Conservation (phyloP, 257 asterid species). For the Penstemon newberryi region DNA sequence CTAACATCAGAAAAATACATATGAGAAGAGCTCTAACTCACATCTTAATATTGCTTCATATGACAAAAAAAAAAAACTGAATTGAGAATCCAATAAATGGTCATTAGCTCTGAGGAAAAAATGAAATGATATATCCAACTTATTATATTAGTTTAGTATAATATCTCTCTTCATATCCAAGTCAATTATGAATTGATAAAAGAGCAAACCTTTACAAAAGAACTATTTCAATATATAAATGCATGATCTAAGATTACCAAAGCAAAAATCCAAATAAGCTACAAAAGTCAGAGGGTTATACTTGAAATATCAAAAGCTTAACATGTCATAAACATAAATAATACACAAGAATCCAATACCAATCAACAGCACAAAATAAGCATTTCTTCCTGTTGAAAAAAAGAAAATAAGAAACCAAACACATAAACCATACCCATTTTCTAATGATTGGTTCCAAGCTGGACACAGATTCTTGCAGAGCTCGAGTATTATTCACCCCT, state of each 20-base stretch:
- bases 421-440: constrained; percentile 47
- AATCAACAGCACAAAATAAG: constrained; percentile 1
- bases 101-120: constrained; percentile 1
- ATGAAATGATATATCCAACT: background rate
- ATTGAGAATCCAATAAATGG: background rate
- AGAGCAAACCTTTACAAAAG: constrained; percentile 24
- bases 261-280: background rate
- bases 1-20: constrained; percentile 39
- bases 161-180: background rate
- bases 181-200: constrained; percentile 8
- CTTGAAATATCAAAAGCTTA: background rate
- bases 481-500: constrained; percentile 41
- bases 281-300: constrained; percentile 4
- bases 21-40: constrained; percentile 18
- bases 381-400: background rate
- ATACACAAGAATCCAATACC: background rate
- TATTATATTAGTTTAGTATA: background rate
- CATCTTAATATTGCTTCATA: constrained; percentile 6
- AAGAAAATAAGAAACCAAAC: constrained; percentile 7
- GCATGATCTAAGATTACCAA: constrained; percentile 6
- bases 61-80: background rate
- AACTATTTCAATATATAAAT: background rate
- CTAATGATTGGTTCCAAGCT: constrained; percentile 63
- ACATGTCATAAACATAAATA: background rate
- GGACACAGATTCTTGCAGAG: constrained; percentile 46